Conservation (phyloP, 805 yeast species). For the Candida gorgasii region DNA sequence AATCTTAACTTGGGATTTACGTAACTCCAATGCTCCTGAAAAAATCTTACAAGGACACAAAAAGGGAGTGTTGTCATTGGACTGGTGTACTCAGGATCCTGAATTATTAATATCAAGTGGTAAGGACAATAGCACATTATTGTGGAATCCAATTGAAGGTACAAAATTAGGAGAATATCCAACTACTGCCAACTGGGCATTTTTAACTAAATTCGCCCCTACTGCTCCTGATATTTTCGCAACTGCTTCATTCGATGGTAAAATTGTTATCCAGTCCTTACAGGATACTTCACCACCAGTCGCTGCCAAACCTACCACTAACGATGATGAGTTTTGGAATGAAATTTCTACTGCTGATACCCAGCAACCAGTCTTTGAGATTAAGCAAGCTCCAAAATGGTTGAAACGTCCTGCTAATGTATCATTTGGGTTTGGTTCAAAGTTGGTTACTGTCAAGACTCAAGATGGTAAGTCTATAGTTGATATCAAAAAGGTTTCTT, state of each 20-base stretch:
- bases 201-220: conserved; percentile 86
- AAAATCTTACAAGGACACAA: conserved; percentile 73
- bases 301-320: conserved; percentile 38
- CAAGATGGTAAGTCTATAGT: conserved; percentile 43
- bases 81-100: conserved; percentile 90
- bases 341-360: conserved; percentile 66
- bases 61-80: conserved; percentile 85
- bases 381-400: conserved; percentile 89
- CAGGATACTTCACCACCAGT: conserved; percentile 79
- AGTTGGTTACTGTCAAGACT: conserved; percentile 59
- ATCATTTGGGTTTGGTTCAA: conserved; percentile 92
- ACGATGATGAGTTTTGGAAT: conserved; percentile 84
- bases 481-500: conserved; percentile 42
- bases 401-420: conserved; percentile 71
- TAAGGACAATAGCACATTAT: conserved; percentile 79
- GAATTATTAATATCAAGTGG: conserved; percentile 84
- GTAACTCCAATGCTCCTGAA: conserved; percentile 93
- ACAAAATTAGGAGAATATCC: conserved; percentile 83
- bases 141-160: conserved; percentile 89
- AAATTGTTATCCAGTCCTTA: conserved; percentile 74
- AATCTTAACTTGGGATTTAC: conserved; percentile 88
- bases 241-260: conserved; percentile 84
- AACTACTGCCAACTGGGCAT: conserved; percentile 90
- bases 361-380: conserved; percentile 69
- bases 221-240: conserved; percentile 87